These are phyloP conservation scores for Picea glauca DNA, from an alignment of 75 land plant genomes.

Conservation along the genomic window DNA sequence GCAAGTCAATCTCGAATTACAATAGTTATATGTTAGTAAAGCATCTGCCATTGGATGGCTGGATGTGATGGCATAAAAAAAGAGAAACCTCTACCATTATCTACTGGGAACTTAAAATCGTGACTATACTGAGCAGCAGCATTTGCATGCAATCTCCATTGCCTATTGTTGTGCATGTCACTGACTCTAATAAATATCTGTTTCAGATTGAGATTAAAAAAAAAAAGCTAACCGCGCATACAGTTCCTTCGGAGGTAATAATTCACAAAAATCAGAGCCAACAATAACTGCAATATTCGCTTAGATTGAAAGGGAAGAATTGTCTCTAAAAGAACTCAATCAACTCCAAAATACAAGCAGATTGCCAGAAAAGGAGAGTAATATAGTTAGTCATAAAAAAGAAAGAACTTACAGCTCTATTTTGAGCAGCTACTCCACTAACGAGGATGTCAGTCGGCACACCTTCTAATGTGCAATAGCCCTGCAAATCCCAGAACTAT, in stretches of 20 bases:
- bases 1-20: too few species aligned
- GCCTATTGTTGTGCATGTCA: too few species aligned
- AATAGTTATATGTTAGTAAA: too few species aligned
- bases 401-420: constrained; percentile 76
- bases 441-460: constrained; percentile 78
- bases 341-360: not conserved
- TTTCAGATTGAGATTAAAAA: too few species aligned
- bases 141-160: too few species aligned
- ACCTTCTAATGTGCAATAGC: constrained; percentile 84
- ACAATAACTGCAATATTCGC: not conserved
- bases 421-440: constrained; percentile 67
- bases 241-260: too few species aligned
- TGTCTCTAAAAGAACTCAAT: not conserved
- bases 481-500: constrained; percentile 38
- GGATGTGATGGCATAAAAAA: too few species aligned
- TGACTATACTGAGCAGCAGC: not conserved
- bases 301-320: not conserved
- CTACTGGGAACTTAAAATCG: not conserved
- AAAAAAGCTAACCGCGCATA: too few species aligned
- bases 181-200: too few species aligned
- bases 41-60: too few species aligned
- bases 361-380: not conserved
- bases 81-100: too few species aligned
- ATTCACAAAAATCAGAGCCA: not conserved
- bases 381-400: not conserved